Conservation (phyloP, 306 rosid species). For the Calophaca sinica region DNA sequence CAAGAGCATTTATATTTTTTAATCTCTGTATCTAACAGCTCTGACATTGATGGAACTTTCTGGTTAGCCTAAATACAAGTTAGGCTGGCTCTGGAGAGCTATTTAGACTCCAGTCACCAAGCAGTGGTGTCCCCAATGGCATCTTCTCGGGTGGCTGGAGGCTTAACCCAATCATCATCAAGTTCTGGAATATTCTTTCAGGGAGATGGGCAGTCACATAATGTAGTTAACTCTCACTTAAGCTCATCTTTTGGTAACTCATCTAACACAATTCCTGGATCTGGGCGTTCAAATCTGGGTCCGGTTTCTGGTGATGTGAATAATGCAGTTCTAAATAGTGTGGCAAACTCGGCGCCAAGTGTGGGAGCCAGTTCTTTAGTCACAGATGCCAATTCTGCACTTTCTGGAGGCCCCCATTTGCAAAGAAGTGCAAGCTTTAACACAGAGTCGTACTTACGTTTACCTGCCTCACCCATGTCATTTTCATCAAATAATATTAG, state of each 20-base stretch:
- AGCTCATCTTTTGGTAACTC: slow-evolving; percentile 81
- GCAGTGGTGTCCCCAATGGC: slow-evolving; percentile 78
- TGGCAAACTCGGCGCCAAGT: slow-evolving; percentile 90
- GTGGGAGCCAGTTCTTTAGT: slow-evolving; percentile 96
- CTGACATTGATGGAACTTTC: background rate
- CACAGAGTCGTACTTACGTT: slow-evolving; percentile 77
- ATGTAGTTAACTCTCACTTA: slow-evolving; percentile 76
- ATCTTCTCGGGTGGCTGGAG: slow-evolving; percentile 88
- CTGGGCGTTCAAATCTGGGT: slow-evolving; percentile 81
- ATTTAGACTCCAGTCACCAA: slow-evolving; percentile 47
- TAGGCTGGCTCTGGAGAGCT: slow-evolving; percentile 84
- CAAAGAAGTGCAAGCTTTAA: slow-evolving; percentile 96
- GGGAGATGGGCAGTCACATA: slow-evolving; percentile 84
- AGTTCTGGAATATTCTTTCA: slow-evolving; percentile 96
- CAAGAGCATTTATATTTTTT: slow-evolving; percentile 12
- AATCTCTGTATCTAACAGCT: background rate
- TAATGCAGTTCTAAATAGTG: slow-evolving; percentile 73
- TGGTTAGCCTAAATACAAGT: slow-evolving; percentile 33
- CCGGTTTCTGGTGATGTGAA: slow-evolving; percentile 86
- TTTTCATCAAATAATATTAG: slow-evolving; percentile 88
- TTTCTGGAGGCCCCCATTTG: slow-evolving; percentile 91
- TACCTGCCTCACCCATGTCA: slow-evolving; percentile 92
- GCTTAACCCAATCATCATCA: slow-evolving; percentile 83
- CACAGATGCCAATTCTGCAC: slow-evolving; percentile 93
- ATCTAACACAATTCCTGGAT: slow-evolving; percentile 75